Percentiles rank a stretch among this genome's conserved stretches.
Evolutionary conservation across 768 basidiomycete genomes (phyloP).

Genomic region (Tremella mesenterica): DNA sequence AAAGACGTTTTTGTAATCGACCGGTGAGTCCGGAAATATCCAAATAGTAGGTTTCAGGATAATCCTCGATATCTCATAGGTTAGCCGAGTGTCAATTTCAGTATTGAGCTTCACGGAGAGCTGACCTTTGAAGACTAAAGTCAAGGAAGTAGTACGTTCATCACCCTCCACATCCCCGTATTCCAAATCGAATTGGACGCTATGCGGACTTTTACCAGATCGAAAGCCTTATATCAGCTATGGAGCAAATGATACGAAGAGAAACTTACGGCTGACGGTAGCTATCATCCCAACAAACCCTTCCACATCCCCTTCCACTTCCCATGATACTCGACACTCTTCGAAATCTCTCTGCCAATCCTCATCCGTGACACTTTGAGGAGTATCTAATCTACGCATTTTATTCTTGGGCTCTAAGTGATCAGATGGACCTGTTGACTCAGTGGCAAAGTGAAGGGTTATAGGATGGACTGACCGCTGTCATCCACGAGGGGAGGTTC

Average conservation of each 20-base stretch:
- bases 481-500: too few species aligned
- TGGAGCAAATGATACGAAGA: background rate
- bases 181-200: slow-evolving; percentile 6
- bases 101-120: background rate
- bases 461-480: too few species aligned
- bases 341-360: slow-evolving; percentile 17
- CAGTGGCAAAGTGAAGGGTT: too few species aligned
- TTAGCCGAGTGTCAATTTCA: background rate
- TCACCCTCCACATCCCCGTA: slow-evolving; percentile 24
- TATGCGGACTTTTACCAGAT: slow-evolving; percentile 12
- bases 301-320: slow-evolving; percentile 7
- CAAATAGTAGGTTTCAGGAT: slow-evolving; percentile 10
- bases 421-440: too few species aligned
- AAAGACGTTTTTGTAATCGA: slow-evolving; percentile 6
- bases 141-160: background rate
- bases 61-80: slow-evolving; percentile 6
- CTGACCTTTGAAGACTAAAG: slow-evolving; percentile 18
- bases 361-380: too few species aligned
- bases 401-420: too few species aligned
- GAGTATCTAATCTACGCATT: too few species aligned
- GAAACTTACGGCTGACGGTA: slow-evolving; percentile 9
- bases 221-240: background rate
- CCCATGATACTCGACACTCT: slow-evolving; percentile 5
- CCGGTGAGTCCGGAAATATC: slow-evolving; percentile 1
- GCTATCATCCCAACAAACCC: slow-evolving; percentile 27